Evolutionary conservation across 352 stramenopile genomes (phyloP), one percentile per base, ranked within the genome.

Genomic region (Plasmopara halstedii): DNA sequence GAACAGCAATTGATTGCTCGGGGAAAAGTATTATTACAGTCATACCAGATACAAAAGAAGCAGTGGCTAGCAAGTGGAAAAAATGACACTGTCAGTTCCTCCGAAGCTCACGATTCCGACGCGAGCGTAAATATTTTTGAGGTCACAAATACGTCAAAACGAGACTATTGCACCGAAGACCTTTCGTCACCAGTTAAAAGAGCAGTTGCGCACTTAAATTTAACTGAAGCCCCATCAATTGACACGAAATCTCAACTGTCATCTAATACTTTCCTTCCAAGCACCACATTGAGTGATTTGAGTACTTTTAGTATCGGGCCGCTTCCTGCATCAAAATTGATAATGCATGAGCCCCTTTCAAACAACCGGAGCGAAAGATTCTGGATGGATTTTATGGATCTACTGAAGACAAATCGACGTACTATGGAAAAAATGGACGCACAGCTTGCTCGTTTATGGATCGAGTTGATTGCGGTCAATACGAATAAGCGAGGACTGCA

Each of bases 31-130:
- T 40, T 85, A 35, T 47, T 85, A 13, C 56, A 64, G 4, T 35
- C 57, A 14, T 85, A 77, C 42, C 73, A 83, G 42, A 60, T 45
- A 15, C 63, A 74, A 43, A 73, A 75, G 50, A 61, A 67, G 31
- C 58, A 56, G 21, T 60, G 47, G 21, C 26, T 54, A 18, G 36
- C 55, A 31, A 39, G n/a, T 44, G 40, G 23, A 8, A n/a, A 34
- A 2, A 48, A 54, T 51, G 26, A 41, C 29, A 42, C 46, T 17
- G 35, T 6, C 41, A 38, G 43, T 31, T 40, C 13, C 1, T 10
- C 13, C 18, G 26, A 50, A 11, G 14, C 21, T 15, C 21, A 46
- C 29, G 23, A 2, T 14, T 26, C 36, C 11, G 32, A 52, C 29
- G 51, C 50, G 9, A 32, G 17, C 3, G 29, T 53, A 7, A 50